phyloP scores from a whole-genome alignment of 148 eudicot species.

The Selenicereus undatus region DNA sequence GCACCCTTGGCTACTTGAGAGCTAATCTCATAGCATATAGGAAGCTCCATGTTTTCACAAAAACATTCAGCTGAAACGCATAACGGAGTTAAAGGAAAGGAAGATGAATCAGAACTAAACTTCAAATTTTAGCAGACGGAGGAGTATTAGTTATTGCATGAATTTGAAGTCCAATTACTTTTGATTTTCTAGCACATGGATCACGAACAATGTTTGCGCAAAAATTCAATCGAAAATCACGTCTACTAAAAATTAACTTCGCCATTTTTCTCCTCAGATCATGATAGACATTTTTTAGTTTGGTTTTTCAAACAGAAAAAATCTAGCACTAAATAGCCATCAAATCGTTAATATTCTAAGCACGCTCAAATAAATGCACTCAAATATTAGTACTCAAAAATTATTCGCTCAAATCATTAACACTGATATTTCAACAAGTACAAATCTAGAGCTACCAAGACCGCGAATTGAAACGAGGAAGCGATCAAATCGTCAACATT shows the following conservation, averaged over 20 bases:
- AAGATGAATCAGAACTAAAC: neutral
- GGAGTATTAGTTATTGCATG: neutral
- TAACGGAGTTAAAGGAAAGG: neutral
- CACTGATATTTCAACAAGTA: neutral
- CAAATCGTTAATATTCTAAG: neutral
- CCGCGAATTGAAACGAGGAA: neutral
- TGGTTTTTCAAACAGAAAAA: neutral
- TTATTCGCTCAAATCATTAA: no score
- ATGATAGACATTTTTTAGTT: neutral
- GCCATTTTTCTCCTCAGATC: neutral
- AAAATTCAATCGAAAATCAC: neutral
- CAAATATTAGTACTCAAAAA: no score
- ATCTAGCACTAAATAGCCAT: slow-evolving; percentile 9
- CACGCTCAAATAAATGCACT: neutral
- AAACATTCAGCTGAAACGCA: neutral
- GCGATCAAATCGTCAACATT: neutral
- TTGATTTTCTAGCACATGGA: neutral
- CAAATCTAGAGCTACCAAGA: neutral
- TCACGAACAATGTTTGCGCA: neutral
- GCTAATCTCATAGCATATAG: no score
- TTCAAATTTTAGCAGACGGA: neutral
- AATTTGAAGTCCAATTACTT: neutral
- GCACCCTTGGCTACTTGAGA: no score
- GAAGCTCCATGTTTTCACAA: no score
- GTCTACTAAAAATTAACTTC: neutral